Evolutionary conservation across 805 yeast genomes (phyloP).

Genomic region (Candida hispaniensis): DNA sequence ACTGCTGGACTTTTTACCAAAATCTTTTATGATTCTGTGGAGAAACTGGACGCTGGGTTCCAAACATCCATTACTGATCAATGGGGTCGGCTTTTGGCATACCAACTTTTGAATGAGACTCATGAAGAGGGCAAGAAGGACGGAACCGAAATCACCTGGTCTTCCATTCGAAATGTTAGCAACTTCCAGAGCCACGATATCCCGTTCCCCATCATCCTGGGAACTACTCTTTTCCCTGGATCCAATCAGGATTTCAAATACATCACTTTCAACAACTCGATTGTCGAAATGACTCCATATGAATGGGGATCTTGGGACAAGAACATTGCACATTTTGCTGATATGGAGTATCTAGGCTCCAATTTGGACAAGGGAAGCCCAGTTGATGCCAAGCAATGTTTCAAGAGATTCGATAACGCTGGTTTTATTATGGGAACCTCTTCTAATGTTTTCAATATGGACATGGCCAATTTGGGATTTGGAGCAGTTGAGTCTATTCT

Average conservation of each 20-base stretch:
- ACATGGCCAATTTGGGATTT: constrained; percentile 2
- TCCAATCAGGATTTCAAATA: constrained; percentile 4
- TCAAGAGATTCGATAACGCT: constrained; percentile 65
- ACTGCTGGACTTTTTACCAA: constrained; percentile 40
- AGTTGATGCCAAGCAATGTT: constrained; percentile 37
- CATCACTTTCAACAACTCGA: constrained; percentile 12
- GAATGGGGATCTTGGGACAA: constrained; percentile 89
- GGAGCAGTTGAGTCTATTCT: constrained; percentile 30
- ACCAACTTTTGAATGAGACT: constrained; percentile 56
- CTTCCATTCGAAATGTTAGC: constrained; percentile 47
- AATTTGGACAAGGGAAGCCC: constrained; percentile 50
- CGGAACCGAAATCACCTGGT: constrained; percentile 34
- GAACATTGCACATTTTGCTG: constrained; percentile 51
- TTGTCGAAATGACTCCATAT: constrained; percentile 37
- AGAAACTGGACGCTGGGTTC: constrained; percentile 55
- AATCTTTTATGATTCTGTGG: constrained; percentile 42
- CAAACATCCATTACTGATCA: constrained; percentile 59
- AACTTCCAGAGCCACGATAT: constrained; percentile 49
- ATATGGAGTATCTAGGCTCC: constrained; percentile 62
- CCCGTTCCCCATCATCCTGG: constrained; percentile 63
- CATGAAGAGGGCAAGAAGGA: constrained; percentile 55
- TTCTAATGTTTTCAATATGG: constrained; percentile 63
- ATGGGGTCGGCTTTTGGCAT: constrained; percentile 71
- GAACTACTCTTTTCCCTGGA: constrained; percentile 21
- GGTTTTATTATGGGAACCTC: constrained; percentile 80